These are phyloP conservation scores for Scleromitrula shiraiana DNA, from an alignment of 2,329 filamentous ascomycete species.

Conservation along the genomic window DNA sequence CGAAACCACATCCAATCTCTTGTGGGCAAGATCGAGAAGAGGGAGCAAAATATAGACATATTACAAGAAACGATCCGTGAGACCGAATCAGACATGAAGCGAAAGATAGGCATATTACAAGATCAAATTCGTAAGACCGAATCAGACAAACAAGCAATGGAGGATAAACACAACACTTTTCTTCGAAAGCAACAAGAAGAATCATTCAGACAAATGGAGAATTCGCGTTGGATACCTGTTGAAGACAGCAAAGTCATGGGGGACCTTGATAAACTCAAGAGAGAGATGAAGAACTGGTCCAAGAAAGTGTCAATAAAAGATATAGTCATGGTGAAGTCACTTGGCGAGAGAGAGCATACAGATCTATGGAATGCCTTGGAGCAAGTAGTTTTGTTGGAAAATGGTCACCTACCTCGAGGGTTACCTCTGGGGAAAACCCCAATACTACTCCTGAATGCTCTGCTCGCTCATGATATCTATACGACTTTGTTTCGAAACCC, in stretches of 20 bases:
- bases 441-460: slow-evolving; percentile 14
- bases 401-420: slow-evolving; percentile 4
- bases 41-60: no score
- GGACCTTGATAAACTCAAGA: slow-evolving; percentile 10
- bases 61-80: background rate
- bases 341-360: background rate
- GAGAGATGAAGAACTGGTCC: slow-evolving; percentile 6
- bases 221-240: background rate
- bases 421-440: slow-evolving; percentile 8
- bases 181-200: slow-evolving; percentile 11
- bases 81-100: background rate
- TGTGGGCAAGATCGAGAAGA: no score
- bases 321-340: background rate
- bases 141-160: background rate
- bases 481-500: slow-evolving; percentile 9
- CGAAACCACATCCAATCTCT: no score
- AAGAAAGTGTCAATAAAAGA: slow-evolving; percentile 1
- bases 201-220: slow-evolving; percentile 9
- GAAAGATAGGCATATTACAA: background rate
- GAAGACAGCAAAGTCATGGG: slow-evolving; percentile 7
- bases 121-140: background rate
- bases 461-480: slow-evolving; percentile 13
- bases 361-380: background rate
- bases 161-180: slow-evolving; percentile 2
- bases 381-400: background rate